phyloP scores from a whole-genome alignment of 371 early-diverging fungal species.

The Encephalitozoon romaleae region DNA sequence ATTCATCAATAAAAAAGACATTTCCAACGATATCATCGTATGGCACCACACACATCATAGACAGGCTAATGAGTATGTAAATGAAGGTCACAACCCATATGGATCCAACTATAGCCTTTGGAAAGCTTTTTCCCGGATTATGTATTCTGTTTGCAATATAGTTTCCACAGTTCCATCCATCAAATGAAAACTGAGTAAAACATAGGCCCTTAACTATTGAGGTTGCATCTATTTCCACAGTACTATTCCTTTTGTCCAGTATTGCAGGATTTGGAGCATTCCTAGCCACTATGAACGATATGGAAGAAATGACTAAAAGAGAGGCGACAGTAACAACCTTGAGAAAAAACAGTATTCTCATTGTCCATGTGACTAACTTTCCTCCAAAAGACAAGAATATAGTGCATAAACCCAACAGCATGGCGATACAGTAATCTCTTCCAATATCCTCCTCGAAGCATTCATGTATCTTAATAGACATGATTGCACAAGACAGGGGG shows the following conservation, averaged over 20 bases:
- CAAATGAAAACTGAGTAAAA: constrained; percentile 15
- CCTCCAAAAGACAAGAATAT: constrained; percentile 1
- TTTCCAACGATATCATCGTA: background rate
- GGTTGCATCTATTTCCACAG: background rate
- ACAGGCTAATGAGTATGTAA: background rate
- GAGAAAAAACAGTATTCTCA: background rate
- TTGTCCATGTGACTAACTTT: background rate
- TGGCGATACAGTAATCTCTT: background rate
- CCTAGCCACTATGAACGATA: background rate
- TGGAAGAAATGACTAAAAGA: background rate
- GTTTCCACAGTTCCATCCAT: constrained; percentile 28
- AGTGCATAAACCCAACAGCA: background rate
- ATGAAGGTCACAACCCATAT: background rate
- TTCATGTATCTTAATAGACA: constrained; percentile 2
- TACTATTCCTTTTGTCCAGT: constrained; percentile 4
- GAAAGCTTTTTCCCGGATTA: constrained; percentile 13
- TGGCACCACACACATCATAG: background rate
- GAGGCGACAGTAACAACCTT: background rate
- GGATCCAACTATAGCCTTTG: background rate
- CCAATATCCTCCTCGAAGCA: background rate
- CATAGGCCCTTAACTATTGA: background rate
- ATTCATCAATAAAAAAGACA: background rate
- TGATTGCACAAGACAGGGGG: constrained; percentile 23
- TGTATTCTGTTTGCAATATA: constrained; percentile 14
- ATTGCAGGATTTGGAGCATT: background rate